These are phyloP conservation scores for Elongisporangium prolatum DNA, from an alignment of 352 stramenopile genomes.

Conservation along the genomic window DNA sequence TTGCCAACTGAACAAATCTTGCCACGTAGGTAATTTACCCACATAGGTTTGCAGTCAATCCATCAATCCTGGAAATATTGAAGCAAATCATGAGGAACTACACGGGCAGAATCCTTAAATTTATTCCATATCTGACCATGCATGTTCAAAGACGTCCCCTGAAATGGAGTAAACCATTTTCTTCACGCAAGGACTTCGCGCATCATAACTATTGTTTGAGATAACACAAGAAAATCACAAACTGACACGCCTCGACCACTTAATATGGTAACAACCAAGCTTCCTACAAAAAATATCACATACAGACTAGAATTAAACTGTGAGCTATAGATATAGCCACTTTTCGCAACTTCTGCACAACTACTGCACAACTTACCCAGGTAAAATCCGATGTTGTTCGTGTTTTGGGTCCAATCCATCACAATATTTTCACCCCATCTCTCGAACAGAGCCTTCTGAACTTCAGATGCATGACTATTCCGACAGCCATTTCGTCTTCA, in stretches of 20 bases:
- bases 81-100: no score
- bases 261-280: constrained; percentile 10
- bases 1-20: no score
- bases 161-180: no score
- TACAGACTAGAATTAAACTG: background rate
- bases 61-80: no score
- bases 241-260: constrained; percentile 16
- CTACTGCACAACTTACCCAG: constrained; percentile 7
- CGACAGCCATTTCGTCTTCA: constrained; percentile 4
- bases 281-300: constrained; percentile 5
- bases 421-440: constrained; percentile 15
- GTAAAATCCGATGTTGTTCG: constrained; percentile 17
- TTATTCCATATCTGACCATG: no score
- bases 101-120: no score
- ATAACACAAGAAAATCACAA: constrained; percentile 14
- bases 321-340: no score
- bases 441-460: constrained; percentile 8
- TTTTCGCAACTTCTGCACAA: no score
- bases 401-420: constrained; percentile 21
- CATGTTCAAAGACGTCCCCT: no score
- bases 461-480: constrained; percentile 6
- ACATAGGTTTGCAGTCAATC: no score
- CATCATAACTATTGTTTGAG: constrained; percentile 16
- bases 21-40: no score
- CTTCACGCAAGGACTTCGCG: background rate